Evolutionary conservation across 352 stramenopile species (phyloP), one percentile per base, ranked within the genome.

Genomic region (Globisporangium apiculatum): DNA sequence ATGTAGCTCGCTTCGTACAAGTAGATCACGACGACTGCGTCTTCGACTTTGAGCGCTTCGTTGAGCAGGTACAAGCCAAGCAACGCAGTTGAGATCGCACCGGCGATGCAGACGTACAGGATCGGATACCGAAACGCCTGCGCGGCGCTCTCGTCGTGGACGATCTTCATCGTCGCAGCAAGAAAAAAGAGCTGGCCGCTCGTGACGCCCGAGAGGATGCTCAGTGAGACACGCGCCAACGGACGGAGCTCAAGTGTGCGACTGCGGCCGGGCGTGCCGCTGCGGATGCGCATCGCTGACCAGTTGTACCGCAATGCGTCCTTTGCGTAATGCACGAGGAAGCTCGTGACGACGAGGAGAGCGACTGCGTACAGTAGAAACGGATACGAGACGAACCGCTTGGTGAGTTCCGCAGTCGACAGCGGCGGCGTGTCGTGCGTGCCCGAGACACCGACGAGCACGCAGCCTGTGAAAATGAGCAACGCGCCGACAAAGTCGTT

Each of bases 1-100:
- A 93, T 89, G 64, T 91, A 87, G 59, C 77, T 90, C 17, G 80
- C 79, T 53, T 93, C 80, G 64, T 93, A 93, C 6, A 93, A 57
- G 36, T 91, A 91, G 53, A 93, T 91, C 7, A 93, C 80, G 60
- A 91, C 79, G 2, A 93, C 77, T 0, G 80, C 83, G 47, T 93
- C 83, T 57, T 93, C 82, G 14, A 90, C 79, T n/a, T 85, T 79
- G 15, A 93, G 79, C 11, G 83, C 80, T 31, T 83, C 76, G 37
- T 91, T 93, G 12, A 93, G 68, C 15, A 93, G 50, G 49, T 90
- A 89, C 5, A 93, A 57, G 0, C 83, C 83, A 14, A 79, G 62
- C 1, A 91, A 50, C n/a, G 80, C 83, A 48, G 78, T 87, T 3
- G 65, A 69, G 18, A 93, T 63, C 6, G 83, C 80, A 7, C 76